phyloP scores from a whole-genome alignment of 225 moss, liverwort and hornwort genomes.

The Marchantia paleacea region DNA sequence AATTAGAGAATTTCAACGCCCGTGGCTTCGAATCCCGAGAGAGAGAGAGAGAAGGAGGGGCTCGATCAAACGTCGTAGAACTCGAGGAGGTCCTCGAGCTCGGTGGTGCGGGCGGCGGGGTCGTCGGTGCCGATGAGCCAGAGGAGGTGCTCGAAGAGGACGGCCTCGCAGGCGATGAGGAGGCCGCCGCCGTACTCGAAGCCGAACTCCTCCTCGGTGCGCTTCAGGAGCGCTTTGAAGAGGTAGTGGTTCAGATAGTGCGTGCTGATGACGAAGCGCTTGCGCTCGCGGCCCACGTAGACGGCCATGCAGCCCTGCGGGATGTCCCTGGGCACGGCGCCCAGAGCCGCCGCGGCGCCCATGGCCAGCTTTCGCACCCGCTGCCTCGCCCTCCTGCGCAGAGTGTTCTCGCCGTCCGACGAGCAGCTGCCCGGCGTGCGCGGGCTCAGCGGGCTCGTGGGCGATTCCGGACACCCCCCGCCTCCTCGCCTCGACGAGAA shows the following conservation, averaged over 20 bases:
- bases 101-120: constrained; percentile 33
- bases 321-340: constrained; percentile 39
- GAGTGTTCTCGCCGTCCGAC: neutral
- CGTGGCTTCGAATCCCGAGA: too few species aligned
- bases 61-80: constrained; percentile 24
- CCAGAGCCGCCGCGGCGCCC: neutral
- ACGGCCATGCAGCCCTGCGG: constrained; percentile 73
- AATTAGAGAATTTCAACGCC: too few species aligned
- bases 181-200: constrained; percentile 66
- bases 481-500: neutral
- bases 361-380: neutral
- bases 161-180: constrained; percentile 71
- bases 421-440: constrained; percentile 8
- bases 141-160: constrained; percentile 72
- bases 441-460: constrained; percentile 12
- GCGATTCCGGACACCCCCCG: neutral
- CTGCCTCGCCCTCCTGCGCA: constrained; percentile 7
- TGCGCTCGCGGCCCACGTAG: constrained; percentile 74
- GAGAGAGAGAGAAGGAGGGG: too few species aligned
- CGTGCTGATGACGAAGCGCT: constrained; percentile 76
- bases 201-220: constrained; percentile 79
- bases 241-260: constrained; percentile 62
- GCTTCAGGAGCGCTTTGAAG: constrained; percentile 68
- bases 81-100: constrained; percentile 33
- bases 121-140: constrained; percentile 65